Conservation (phyloP, 345 rosid species). For the Limnanthes douglasii region DNA sequence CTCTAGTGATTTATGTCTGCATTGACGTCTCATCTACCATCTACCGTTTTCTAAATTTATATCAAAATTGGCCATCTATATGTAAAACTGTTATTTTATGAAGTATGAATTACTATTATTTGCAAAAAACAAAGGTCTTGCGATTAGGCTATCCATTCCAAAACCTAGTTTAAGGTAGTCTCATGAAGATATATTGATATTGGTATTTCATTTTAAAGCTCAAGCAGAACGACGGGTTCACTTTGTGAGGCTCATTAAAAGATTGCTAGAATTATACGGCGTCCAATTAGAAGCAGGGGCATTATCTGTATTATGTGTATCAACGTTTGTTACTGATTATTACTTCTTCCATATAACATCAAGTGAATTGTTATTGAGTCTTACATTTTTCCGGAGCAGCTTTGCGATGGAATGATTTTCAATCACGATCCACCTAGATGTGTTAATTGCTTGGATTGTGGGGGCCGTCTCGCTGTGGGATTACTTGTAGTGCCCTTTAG, state of each 20-base stretch:
- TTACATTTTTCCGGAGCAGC: slow-evolving; percentile 44
- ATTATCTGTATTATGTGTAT: neutral
- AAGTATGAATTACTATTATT: no score
- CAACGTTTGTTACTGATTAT: no score
- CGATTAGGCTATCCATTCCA: neutral
- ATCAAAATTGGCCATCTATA: no score
- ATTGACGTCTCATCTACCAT: neutral
- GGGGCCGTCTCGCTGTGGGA: slow-evolving; percentile 76
- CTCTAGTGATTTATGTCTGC: neutral
- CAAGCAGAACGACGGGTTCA: no score
- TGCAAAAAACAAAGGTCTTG: neutral
- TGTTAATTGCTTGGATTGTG: slow-evolving; percentile 76
- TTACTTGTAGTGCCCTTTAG: slow-evolving; percentile 67
- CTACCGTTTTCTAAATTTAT: neutral
- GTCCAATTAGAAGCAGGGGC: neutral
- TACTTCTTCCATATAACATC: no score
- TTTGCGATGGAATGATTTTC: slow-evolving; percentile 72
- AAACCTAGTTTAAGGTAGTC: slow-evolving; percentile 1
- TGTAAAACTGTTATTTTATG: no score
- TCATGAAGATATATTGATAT: no score
- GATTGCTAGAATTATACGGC: neutral
- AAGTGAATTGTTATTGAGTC: slow-evolving; percentile 18
- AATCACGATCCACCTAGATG: slow-evolving; percentile 87
- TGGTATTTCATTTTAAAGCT: no score
- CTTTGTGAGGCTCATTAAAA: no score